Evolutionary conservation across 108 stramenopile genomes (phyloP), one percentile per base, ranked within the genome.

Genomic region (Cyclotella atomus): DNA sequence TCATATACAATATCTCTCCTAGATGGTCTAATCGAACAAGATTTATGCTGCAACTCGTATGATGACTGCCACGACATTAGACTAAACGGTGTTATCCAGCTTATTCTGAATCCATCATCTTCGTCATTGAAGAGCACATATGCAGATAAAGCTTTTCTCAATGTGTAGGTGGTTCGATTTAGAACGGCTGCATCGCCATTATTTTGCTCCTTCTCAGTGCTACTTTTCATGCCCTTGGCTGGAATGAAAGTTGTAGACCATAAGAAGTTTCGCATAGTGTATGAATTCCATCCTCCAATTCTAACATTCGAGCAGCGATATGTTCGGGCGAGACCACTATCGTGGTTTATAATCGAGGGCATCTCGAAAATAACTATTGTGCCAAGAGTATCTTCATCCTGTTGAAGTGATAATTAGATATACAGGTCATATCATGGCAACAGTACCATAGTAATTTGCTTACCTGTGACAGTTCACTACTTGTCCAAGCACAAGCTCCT

Each of bases 91-190:
- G 76, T 60, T 12, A 83, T 74, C 90, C 90, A 91, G 14, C 84
- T 87, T 36, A 91, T 62, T 28, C 90, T 84, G 68, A 86, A 89
- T 3, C 88, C 88, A 75, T 89, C 88, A 28, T 79, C 85, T 72
- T 91, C 90, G 60, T 91, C 86, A 68, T 87, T 89, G 44, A 91
- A 83, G 2, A 89, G 59, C 49, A 91, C 32, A 52, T 86, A 86
- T 41, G 83, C 90, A 33, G 83, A 70, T 0, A 66, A 38, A n/a
- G 33, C 65, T 34, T 38, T 49, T 10, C 52, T 53, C n/a, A 74
- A 61, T 25, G 36, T 44, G 30, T 49, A n/a, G n/a, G n/a, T n/a
- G n/a, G n/a, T n/a, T n/a, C n/a, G n/a, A n/a, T n/a, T n/a, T n/a
- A n/a, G n/a, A n/a, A n/a, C n/a, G n/a, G n/a, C n/a, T n/a, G n/a